These are phyloP conservation scores for Sclerotinia spermophila DNA, from an alignment of 2,329 filamentous ascomycete genomes.

Conservation along the genomic window DNA sequence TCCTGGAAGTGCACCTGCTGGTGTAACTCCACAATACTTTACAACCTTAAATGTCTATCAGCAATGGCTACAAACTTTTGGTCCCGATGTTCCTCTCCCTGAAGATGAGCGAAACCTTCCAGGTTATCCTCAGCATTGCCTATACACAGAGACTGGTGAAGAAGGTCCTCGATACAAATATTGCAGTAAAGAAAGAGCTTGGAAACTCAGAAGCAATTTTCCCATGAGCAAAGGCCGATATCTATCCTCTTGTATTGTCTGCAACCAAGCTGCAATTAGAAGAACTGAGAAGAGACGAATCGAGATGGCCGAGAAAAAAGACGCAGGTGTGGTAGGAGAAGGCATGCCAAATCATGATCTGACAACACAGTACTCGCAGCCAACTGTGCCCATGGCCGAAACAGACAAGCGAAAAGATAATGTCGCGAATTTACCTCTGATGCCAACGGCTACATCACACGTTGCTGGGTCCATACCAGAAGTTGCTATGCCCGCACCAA, in stretches of 20 bases:
- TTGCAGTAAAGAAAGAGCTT: not conserved
- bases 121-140: not conserved
- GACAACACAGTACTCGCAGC: not conserved
- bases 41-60: not conserved
- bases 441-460: not conserved
- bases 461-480: not conserved
- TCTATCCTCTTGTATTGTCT: not conserved
- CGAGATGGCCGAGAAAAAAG: too few species aligned
- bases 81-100: not conserved
- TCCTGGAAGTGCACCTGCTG: not conserved
- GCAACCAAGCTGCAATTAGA: rapidly evolving
- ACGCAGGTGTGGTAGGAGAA: too few species aligned
- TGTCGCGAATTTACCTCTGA: not conserved
- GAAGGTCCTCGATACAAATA: not conserved
- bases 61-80: not conserved
- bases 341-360: not conserved
- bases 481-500: not conserved
- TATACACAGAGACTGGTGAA: not conserved
- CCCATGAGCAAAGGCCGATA: not conserved
- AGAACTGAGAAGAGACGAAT: not conserved
- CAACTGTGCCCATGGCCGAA: not conserved
- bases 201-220: not conserved
- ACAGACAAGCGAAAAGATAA: not conserved
- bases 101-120: not conserved
- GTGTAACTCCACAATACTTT: not conserved